Conservation (phyloP, 2,329 filamentous ascomycete genomes). For the Plectosphaerella plurivora region DNA sequence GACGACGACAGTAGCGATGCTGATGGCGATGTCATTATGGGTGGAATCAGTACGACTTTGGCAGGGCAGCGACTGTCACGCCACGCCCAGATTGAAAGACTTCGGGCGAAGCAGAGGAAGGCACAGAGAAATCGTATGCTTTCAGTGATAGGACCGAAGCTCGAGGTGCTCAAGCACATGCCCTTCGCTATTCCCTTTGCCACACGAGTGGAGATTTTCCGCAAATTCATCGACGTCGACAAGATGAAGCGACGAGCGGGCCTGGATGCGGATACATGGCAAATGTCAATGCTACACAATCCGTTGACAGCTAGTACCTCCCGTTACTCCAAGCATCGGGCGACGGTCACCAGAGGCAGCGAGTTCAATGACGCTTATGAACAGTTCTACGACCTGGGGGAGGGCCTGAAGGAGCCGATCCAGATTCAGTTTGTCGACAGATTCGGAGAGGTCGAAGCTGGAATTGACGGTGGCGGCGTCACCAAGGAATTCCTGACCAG, state of each 20-base stretch:
- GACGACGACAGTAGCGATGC: constrained; percentile 21
- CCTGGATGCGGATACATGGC: constrained; percentile 37
- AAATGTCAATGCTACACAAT: constrained; percentile 13
- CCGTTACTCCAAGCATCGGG: constrained; percentile 61
- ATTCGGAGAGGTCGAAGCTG: constrained; percentile 81
- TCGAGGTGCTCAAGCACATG: constrained; percentile 92
- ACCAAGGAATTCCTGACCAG: constrained; percentile 96
- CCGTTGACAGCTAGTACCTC: constrained; percentile 22
- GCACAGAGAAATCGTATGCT: constrained; percentile 66
- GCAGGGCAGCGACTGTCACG: constrained; percentile 58
- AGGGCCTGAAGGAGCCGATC: constrained; percentile 87
- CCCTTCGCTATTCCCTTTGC: constrained; percentile 95
- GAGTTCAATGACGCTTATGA: constrained; percentile 84
- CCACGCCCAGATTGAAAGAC: constrained; percentile 58
- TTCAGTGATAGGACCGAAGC: constrained; percentile 75
- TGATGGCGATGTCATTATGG: constrained; percentile 16
- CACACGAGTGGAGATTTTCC: constrained; percentile 86
- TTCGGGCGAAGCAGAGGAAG: constrained; percentile 61
- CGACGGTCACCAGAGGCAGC: constrained; percentile 70
- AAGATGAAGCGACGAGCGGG: constrained; percentile 68
- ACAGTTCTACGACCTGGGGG: constrained; percentile 76
- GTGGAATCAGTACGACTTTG: constrained; percentile 18
- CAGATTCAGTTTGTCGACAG: constrained; percentile 95
- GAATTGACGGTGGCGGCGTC: constrained; percentile 94
- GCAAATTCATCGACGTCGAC: constrained; percentile 85